Conservation (phyloP, 2,329 filamentous ascomycete species). For the Paracoccidioides brasiliensis region DNA sequence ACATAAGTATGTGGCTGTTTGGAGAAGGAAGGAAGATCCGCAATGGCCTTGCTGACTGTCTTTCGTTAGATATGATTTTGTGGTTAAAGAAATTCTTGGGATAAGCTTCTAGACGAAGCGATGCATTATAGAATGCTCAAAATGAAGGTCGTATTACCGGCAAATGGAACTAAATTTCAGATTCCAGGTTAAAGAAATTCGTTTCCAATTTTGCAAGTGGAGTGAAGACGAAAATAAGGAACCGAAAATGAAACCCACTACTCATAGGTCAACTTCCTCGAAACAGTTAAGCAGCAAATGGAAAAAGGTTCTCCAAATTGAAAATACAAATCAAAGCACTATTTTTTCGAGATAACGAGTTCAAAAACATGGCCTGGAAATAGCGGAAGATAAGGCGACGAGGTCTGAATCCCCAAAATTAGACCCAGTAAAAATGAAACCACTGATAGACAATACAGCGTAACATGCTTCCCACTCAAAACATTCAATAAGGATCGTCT, state of each 20-base stretch:
- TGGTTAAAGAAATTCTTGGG: no score
- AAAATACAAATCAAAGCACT: neutral
- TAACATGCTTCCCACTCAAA: neutral
- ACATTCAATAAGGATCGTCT: neutral
- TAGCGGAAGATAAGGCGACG: neutral
- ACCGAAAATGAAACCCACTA: neutral
- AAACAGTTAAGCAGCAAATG: neutral
- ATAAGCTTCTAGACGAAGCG: no score
- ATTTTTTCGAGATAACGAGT: neutral
- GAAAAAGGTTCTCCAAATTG: neutral
- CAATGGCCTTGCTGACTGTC: slow-evolving; percentile 41
- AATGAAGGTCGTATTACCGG: no score
- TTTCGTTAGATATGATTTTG: neutral
- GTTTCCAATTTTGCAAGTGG: no score
- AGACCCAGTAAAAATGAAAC: neutral
- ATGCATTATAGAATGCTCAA: no score
- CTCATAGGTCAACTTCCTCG: neutral
- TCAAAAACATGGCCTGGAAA: neutral
- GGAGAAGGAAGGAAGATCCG: slow-evolving; percentile 66
- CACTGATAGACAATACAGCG: no score
- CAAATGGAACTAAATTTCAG: no score
- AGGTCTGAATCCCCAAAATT: neutral
- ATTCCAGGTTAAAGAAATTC: no score
- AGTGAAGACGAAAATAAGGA: no score
- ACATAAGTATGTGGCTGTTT: slow-evolving; percentile 81